Evolutionary conservation across 2,329 filamentous ascomycete species (phyloP).

Genomic region (Phialemonium atrogriseum): DNA sequence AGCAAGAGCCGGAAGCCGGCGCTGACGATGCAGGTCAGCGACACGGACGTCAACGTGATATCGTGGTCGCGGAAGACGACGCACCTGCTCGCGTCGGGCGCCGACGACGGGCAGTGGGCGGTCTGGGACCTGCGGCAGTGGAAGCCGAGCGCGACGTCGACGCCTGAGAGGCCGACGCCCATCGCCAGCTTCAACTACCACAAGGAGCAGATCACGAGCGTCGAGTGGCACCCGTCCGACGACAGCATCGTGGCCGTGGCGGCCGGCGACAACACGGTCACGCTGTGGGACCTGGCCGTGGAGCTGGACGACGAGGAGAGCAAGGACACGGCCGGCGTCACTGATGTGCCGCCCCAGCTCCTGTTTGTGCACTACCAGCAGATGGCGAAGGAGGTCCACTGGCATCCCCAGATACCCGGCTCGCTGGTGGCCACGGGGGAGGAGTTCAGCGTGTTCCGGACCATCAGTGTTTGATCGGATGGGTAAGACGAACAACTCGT

Average conservation of each 20-base stretch:
- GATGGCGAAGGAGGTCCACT: slow-evolving; percentile 90
- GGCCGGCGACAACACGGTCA: slow-evolving; percentile 87
- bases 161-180: slow-evolving; percentile 57
- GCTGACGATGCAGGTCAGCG: slow-evolving; percentile 75
- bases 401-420: slow-evolving; percentile 94
- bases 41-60: slow-evolving; percentile 89
- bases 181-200: slow-evolving; percentile 95
- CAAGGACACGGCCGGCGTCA: slow-evolving; percentile 75
- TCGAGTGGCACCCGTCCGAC: slow-evolving; percentile 97
- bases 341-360: slow-evolving; percentile 88
- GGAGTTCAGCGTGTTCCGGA: slow-evolving; percentile 79
- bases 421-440: slow-evolving; percentile 84
- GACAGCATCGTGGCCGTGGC: slow-evolving; percentile 92
- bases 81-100: slow-evolving; percentile 85
- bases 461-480: slow-evolving; percentile 80
- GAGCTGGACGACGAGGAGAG: slow-evolving; percentile 97
- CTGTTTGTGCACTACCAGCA: slow-evolving; percentile 96
- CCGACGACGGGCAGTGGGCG: slow-evolving; percentile 87
- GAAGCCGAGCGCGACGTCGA: slow-evolving; percentile 55
- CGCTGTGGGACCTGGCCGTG: slow-evolving; percentile 92
- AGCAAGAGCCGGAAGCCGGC: slow-evolving; percentile 86
- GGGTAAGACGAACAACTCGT: slow-evolving; percentile 19
- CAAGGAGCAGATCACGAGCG: slow-evolving; percentile 89
- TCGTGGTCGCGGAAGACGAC: slow-evolving; percentile 86
- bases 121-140: slow-evolving; percentile 96